These are phyloP conservation scores for Medicago arabica DNA, from an alignment of 306 rosid species.

Conservation along the genomic window DNA sequence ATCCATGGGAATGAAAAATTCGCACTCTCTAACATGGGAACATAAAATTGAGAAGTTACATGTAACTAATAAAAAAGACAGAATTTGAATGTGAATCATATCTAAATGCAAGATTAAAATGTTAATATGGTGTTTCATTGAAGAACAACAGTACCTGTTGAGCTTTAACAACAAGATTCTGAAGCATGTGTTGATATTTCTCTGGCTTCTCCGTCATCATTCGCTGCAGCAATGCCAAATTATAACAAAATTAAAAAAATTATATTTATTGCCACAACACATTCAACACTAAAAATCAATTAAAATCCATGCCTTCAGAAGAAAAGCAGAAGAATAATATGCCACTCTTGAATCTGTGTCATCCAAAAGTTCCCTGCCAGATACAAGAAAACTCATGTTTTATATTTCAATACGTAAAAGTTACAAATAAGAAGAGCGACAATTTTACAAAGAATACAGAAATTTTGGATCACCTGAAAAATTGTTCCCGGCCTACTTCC, in stretches of 20 bases:
- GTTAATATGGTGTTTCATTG: not conserved
- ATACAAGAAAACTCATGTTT: conserved; percentile 35
- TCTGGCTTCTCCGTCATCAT: conserved; percentile 99
- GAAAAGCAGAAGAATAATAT: conserved; percentile 95
- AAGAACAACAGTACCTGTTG: conserved; percentile 80
- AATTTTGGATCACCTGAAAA: conserved; percentile 77
- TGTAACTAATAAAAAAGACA: not conserved
- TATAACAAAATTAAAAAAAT: conserved; percentile 33
- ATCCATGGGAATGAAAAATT: not conserved
- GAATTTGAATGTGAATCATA: conserved; percentile 29
- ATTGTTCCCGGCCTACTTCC: conserved; percentile 86
- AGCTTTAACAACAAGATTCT: conserved; percentile 91
- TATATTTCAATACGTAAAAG: conserved; percentile 19
- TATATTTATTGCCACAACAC: conserved; percentile 21
- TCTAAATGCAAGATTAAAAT: conserved; percentile 17
- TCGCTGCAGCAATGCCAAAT: conserved; percentile 63
- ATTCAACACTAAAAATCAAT: conserved; percentile 31
- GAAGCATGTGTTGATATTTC: conserved; percentile 94
- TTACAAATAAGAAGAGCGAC: conserved; percentile 14
- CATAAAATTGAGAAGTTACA: not conserved
- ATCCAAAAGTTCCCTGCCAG: conserved; percentile 87
- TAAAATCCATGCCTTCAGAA: conserved; percentile 80
- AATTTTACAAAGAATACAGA: conserved; percentile 14
- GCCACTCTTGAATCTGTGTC: conserved; percentile 99
- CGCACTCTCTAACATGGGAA: not conserved